Percentiles rank a stretch among this genome's conserved stretches.
These are phyloP conservation scores for Cadophora luteo-olivacea DNA, from an alignment of 2,329 filamentous ascomycete species.

Conservation along the genomic window DNA sequence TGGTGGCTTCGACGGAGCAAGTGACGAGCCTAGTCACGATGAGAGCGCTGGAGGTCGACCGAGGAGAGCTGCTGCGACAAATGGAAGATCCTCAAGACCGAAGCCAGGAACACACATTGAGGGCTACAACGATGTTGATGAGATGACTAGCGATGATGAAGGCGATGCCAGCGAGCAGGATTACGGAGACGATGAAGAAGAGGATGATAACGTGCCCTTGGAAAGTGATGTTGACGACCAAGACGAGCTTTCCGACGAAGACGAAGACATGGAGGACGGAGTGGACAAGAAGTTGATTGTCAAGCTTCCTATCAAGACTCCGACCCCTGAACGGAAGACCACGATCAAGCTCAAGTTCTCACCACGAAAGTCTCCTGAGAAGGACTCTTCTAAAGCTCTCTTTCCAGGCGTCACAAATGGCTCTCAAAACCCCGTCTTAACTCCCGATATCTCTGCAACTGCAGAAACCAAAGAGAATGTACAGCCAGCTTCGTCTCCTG, in stretches of 20 bases:
- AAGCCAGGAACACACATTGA: slow-evolving; percentile 51
- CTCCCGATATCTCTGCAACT: neutral
- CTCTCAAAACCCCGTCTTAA: neutral
- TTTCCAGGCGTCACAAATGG: slow-evolving; percentile 16
- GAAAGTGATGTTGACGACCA: slow-evolving; percentile 63
- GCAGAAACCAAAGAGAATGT: slow-evolving; percentile 19
- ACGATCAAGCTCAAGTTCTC: slow-evolving; percentile 36
- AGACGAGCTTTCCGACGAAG: slow-evolving; percentile 54
- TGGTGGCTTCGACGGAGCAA: slow-evolving; percentile 51
- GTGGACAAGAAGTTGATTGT: slow-evolving; percentile 72
- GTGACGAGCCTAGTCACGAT: slow-evolving; percentile 53
- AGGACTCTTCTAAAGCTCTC: slow-evolving; percentile 20
- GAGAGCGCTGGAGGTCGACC: slow-evolving; percentile 48
- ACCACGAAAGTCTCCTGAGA: slow-evolving; percentile 20
- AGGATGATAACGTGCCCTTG: slow-evolving; percentile 68
- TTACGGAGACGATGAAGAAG: slow-evolving; percentile 77
- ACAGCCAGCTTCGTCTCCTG: slow-evolving; percentile 18
- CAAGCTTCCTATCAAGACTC: slow-evolving; percentile 64
- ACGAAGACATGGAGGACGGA: slow-evolving; percentile 56
- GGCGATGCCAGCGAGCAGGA: slow-evolving; percentile 76
- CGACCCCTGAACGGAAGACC: slow-evolving; percentile 43
- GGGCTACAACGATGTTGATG: slow-evolving; percentile 64
- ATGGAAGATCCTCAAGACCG: slow-evolving; percentile 32
- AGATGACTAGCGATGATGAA: slow-evolving; percentile 65
- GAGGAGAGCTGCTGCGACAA: slow-evolving; percentile 45